A percentile compares a stretch with the other conserved stretches of the same genome.
These are phyloP conservation scores for Paratrimastix pyriformis DNA, from an alignment of 78 protist genomes.

Conservation along the genomic window DNA sequence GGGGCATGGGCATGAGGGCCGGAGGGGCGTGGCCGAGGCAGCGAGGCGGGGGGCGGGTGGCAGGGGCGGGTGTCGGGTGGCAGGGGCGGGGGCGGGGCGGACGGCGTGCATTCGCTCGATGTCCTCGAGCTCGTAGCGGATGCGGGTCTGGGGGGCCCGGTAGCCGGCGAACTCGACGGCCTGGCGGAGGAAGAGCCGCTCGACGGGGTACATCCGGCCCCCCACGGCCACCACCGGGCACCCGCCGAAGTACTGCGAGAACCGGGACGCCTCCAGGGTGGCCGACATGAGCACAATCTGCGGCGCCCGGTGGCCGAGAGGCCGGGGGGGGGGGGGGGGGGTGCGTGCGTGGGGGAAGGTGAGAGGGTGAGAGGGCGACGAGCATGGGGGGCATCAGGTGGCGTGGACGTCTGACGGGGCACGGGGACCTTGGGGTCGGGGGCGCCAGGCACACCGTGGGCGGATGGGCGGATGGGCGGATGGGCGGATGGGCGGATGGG, in stretches of 20 bases:
- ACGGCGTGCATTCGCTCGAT: no score
- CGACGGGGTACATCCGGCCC: constrained; percentile 6
- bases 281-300: constrained; percentile 23
- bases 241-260: constrained; percentile 22
- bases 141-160: not conserved
- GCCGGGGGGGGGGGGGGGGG: no score
- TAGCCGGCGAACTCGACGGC: not conserved
- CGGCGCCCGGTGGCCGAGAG: no score
- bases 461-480: no score
- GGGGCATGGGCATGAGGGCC: no score
- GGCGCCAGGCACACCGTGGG: not conserved
- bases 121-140: no score
- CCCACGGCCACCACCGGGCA: constrained; percentile 5
- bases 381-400: no score
- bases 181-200: not conserved
- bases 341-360: not conserved
- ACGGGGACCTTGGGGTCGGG: not conserved
- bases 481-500: no score
- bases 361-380: not conserved
- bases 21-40: no score
- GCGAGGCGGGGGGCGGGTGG: no score
- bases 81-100: no score
- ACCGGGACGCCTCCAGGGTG: constrained; percentile 12
- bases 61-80: no score
- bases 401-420: not conserved